Evolutionary conservation across 2,329 filamentous ascomycete genomes (phyloP).

Genomic region (Fusarium falciforme): DNA sequence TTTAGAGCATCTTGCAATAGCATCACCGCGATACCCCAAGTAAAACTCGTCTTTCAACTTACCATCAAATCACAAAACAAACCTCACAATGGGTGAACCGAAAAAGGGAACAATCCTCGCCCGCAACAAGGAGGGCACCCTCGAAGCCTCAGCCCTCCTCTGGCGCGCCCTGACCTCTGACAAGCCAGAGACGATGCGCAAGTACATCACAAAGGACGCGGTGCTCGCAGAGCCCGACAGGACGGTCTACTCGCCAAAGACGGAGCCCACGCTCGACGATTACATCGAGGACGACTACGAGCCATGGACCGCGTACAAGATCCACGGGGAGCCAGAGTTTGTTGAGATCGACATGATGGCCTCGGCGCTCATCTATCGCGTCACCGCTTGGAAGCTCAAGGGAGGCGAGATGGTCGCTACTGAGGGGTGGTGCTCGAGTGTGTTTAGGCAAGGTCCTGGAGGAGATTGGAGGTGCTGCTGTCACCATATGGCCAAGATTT

Average conservation of each 20-base stretch:
- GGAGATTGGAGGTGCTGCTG: slow-evolving; percentile 51
- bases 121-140: slow-evolving; percentile 51
- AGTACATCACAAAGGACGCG: slow-evolving; percentile 50
- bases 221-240: slow-evolving; percentile 48
- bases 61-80: not conserved
- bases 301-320: slow-evolving; percentile 51
- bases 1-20: not conserved
- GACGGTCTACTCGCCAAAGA: slow-evolving; percentile 45
- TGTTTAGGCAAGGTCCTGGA: slow-evolving; percentile 49
- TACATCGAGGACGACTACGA: slow-evolving; percentile 49
- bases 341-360: slow-evolving; percentile 54
- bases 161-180: slow-evolving; percentile 50
- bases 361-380: slow-evolving; percentile 46
- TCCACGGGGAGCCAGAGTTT: slow-evolving; percentile 50
- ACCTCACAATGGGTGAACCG: slow-evolving; percentile 32
- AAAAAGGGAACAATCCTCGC: slow-evolving; percentile 45
- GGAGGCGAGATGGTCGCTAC: slow-evolving; percentile 48
- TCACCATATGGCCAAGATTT: slow-evolving; percentile 48
- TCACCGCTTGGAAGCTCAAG: slow-evolving; percentile 48
- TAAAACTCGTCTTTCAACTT: not conserved
- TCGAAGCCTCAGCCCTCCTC: slow-evolving; percentile 50
- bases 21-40: not conserved
- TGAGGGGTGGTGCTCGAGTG: slow-evolving; percentile 49
- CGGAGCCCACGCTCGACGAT: slow-evolving; percentile 47
- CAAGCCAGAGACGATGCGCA: slow-evolving; percentile 47